Percentiles rank a stretch among this genome's conserved stretches.
These are phyloP conservation scores for Verticillium klebahnii DNA, from an alignment of 2,329 filamentous ascomycete species.

Conservation along the genomic window DNA sequence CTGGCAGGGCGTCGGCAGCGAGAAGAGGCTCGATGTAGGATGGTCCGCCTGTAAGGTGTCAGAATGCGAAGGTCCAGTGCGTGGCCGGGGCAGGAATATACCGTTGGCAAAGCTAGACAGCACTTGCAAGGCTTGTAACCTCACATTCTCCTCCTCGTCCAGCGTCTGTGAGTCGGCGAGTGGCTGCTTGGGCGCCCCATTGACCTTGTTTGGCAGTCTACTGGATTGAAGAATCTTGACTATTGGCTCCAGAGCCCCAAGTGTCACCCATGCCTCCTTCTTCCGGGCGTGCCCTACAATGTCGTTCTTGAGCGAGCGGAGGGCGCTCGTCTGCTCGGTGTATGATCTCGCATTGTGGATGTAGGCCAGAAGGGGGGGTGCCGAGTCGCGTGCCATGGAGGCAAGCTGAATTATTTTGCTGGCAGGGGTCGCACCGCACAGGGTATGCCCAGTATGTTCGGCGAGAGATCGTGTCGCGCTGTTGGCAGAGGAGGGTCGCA, in stretches of 20 bases:
- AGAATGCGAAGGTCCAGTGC: neutral
- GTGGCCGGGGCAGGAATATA: conserved; percentile 30
- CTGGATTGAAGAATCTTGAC: conserved; percentile 39
- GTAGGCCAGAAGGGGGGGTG: conserved; percentile 50
- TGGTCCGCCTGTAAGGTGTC: conserved; percentile 59
- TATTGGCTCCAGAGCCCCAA: conserved; percentile 62
- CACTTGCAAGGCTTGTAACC: conserved; percentile 79
- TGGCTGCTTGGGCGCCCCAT: conserved; percentile 25
- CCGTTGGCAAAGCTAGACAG: conserved; percentile 81
- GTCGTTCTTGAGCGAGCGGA: conserved; percentile 80
- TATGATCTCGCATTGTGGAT: conserved; percentile 49
- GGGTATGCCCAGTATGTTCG: neutral
- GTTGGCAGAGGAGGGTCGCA: neutral
- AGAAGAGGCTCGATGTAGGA: conserved; percentile 73
- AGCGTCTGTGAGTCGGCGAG: conserved; percentile 31
- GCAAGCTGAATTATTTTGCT: neutral
- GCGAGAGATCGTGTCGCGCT: neutral
- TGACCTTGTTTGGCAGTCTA: conserved; percentile 25
- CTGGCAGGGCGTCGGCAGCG: conserved; percentile 60
- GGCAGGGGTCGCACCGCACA: neutral
- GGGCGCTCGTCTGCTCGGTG: conserved; percentile 51
- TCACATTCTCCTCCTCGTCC: conserved; percentile 61
- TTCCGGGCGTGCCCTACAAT: conserved; percentile 81
- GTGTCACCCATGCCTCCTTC: conserved; percentile 73
- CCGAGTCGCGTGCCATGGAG: conserved; percentile 50